Evolutionary conservation across 345 rosid species (phyloP).

Genomic region (Clausena lansium): DNA sequence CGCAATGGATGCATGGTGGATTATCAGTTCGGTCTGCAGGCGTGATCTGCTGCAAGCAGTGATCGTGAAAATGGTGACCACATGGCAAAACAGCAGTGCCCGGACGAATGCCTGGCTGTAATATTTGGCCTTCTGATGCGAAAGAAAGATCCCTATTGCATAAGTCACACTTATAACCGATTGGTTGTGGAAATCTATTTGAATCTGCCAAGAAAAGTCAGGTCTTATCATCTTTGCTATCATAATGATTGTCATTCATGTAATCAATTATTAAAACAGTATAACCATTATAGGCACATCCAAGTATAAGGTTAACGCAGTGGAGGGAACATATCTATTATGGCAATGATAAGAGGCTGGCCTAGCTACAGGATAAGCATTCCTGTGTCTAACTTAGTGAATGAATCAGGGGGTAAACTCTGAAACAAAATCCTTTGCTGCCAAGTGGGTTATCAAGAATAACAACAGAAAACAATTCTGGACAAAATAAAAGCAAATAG

Average conservation of each 20-base stretch:
- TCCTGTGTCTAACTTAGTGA: too few species aligned
- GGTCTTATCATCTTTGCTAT: not conserved
- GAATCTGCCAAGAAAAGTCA: slow-evolving; percentile 20
- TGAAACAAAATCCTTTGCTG: too few species aligned
- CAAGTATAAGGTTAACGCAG: too few species aligned
- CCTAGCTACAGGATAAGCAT: too few species aligned
- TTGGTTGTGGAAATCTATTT: slow-evolving; percentile 11
- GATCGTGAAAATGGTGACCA: slow-evolving; percentile 43
- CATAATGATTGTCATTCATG: too few species aligned
- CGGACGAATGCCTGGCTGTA: slow-evolving; percentile 21
- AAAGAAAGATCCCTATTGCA: slow-evolving; percentile 47
- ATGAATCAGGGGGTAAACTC: too few species aligned
- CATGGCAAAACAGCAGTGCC: slow-evolving; percentile 42
- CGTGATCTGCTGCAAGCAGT: slow-evolving; percentile 34
- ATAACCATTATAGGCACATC: too few species aligned
- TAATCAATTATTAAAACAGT: too few species aligned
- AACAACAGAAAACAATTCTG: too few species aligned
- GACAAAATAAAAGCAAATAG: not conserved
- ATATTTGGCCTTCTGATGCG: slow-evolving; percentile 29
- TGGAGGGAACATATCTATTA: too few species aligned
- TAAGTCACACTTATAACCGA: slow-evolving; percentile 30
- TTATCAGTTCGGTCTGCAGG: slow-evolving; percentile 23
- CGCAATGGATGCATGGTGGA: slow-evolving; percentile 44
- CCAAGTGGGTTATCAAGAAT: too few species aligned
- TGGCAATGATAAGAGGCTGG: too few species aligned